phyloP scores from a whole-genome alignment of 2,329 filamentous ascomycete species.

The Aspergillus jensenii region DNA sequence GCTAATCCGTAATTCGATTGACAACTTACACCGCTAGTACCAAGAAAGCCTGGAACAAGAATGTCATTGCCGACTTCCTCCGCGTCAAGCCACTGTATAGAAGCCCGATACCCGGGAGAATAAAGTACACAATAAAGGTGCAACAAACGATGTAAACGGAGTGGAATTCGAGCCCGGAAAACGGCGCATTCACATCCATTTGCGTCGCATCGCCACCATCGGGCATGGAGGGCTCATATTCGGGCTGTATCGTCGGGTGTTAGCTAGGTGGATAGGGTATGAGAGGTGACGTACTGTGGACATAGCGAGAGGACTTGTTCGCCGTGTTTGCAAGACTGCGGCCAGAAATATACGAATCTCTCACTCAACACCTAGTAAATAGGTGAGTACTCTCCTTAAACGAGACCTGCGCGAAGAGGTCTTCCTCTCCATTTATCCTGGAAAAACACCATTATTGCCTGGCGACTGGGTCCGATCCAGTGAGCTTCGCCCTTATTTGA shows the following conservation, averaged over 20 bases:
- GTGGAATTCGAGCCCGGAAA: constrained; percentile 59
- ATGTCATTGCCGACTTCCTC: constrained; percentile 60
- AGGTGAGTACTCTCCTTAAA: background rate
- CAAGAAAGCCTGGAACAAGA: constrained; percentile 64
- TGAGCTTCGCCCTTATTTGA: constrained; percentile 3
- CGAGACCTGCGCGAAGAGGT: background rate
- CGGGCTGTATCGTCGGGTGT: constrained; percentile 23
- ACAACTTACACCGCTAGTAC: constrained; percentile 52
- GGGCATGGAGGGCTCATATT: constrained; percentile 42
- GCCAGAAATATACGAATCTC: background rate
- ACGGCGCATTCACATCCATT: constrained; percentile 60
- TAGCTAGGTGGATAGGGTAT: background rate
- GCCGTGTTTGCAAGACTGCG: background rate
- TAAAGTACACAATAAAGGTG: constrained; percentile 63
- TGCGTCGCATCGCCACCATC: constrained; percentile 55
- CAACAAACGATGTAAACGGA: constrained; percentile 60
- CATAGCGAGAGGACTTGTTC: background rate
- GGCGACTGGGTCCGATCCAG: background rate
- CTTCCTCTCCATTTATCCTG: constrained; percentile 5
- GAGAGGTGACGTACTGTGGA: background rate
- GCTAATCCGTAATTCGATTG: background rate
- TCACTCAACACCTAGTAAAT: background rate
- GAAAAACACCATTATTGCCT: background rate
- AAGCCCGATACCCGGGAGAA: constrained; percentile 66
- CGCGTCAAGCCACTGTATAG: constrained; percentile 64